Evolutionary conservation across 2,329 filamentous ascomycete genomes (phyloP), one percentile per base, ranked within the genome.

Genomic region (Fusarium nodosum): DNA sequence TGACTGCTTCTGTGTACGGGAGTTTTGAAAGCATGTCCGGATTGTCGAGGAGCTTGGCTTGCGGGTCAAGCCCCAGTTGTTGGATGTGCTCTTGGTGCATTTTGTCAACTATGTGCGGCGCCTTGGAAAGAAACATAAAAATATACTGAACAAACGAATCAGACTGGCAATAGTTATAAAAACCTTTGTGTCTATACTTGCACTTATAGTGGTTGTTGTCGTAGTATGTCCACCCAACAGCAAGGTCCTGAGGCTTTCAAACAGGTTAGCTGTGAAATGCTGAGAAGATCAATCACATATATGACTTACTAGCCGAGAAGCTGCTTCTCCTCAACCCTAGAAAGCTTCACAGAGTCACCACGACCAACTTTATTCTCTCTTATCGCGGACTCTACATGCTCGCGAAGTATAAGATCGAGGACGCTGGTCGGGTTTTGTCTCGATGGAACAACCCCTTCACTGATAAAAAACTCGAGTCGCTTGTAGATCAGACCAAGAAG

Each of bases 181-280:
- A 5, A 2, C 2, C 0, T 13, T 18, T 18, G 7, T 10, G 7
- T 46, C 16, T 18, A 18, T 6, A 30, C 60, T 52, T 39, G 62
- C 64, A 18, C 53, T 61, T 2, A 70, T 31, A 12, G 44, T 44
- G 11, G 51, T 66, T 0, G 60, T 65, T 5, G 67, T 48, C 2
- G 68, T 65, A n/a, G 26, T 63, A n/a, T 71, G 68, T 0, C 67
- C 68, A 15, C 68, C 68, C 2, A 65, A 13, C 1, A 60, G 41
- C 9, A 68, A 33, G 0, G 18, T 31, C 28, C 57, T 70, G 12
- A 68, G n/a, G 10, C 68, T 65, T n/a, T 7, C 6, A 24, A 3
- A 5, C 3, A 39, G 0, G 4, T 59, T 36, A 54, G 10, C 7
- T 7, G 7, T 20, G 10, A 7, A 11, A 7, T 6, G 5, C 1